Evolutionary conservation across 176 grass and related monocot species (phyloP).

Genomic region (Avena sativa): DNA sequence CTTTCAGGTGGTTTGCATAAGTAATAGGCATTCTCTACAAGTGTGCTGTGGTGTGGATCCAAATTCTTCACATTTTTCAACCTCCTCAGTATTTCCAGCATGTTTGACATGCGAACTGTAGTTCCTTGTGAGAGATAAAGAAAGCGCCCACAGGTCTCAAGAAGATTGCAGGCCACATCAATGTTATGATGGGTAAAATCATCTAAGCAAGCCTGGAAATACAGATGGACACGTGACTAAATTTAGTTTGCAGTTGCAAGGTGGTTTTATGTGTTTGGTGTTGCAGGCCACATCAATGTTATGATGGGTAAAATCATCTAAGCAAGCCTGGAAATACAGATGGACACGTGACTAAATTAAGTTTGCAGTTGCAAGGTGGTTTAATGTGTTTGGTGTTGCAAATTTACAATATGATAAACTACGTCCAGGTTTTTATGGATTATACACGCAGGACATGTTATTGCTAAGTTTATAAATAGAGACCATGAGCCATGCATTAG

Average conservation of each 20-base stretch:
- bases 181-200: conserved; percentile 98
- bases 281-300: conserved; percentile 98
- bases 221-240: conserved; percentile 27
- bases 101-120: conserved; percentile 84
- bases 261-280: not conserved
- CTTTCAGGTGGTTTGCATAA: conserved; percentile 32
- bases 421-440: not conserved
- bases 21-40: conserved; percentile 55
- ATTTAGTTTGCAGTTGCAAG: conserved; percentile 15
- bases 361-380: not conserved
- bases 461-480: conserved; percentile 4
- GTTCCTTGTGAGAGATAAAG: conserved; percentile 88
- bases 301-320: conserved; percentile 98
- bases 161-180: conserved; percentile 97
- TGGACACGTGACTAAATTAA: conserved; percentile 18
- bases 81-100: conserved; percentile 91
- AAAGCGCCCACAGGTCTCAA: conserved; percentile 91
- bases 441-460: not conserved
- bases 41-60: conserved; percentile 88
- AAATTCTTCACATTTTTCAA: conserved; percentile 97
- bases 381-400: conserved; percentile 11
- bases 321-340: conserved; percentile 67
- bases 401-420: conserved; percentile 15
- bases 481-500: not conserved
- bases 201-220: conserved; percentile 82